Conservation (phyloP, 2,329 filamentous ascomycete species). For the Bipolaris oryzae region DNA sequence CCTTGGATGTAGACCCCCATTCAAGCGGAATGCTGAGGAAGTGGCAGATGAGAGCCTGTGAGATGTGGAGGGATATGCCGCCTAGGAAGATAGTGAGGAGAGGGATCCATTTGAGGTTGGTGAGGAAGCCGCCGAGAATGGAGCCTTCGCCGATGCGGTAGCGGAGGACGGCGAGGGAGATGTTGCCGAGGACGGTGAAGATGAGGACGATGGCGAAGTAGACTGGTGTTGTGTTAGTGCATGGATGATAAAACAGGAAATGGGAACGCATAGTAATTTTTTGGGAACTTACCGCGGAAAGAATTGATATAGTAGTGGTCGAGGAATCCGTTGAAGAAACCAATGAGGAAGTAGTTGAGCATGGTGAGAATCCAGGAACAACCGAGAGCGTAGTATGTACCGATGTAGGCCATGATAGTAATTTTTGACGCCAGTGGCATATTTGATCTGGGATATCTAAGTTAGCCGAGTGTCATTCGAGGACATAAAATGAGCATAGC, state of each 20-base stretch:
- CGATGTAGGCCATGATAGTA: slow-evolving; percentile 73
- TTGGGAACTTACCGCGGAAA: slow-evolving; percentile 56
- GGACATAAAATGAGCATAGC: not conserved
- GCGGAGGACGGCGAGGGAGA: slow-evolving; percentile 66
- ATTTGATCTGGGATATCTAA: slow-evolving; percentile 49
- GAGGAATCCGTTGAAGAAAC: slow-evolving; percentile 74
- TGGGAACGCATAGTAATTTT: too few relatives aligned
- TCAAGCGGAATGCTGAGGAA: slow-evolving; percentile 87
- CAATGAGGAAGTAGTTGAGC: slow-evolving; percentile 73
- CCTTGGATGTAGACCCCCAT: slow-evolving; percentile 85
- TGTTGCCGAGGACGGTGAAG: slow-evolving; percentile 67
- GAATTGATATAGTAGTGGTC: slow-evolving; percentile 82
- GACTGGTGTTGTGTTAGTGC: slow-evolving; percentile 41
- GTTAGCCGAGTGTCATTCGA: not conserved
- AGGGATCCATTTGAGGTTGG: slow-evolving; percentile 68
- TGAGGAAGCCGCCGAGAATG: slow-evolving; percentile 57
- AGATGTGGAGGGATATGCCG: slow-evolving; percentile 79
- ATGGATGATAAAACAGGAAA: not conserved
- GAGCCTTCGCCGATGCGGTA: slow-evolving; percentile 64
- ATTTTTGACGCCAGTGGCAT: slow-evolving; percentile 71
- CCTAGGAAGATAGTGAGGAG: slow-evolving; percentile 81
- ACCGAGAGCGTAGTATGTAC: slow-evolving; percentile 74
- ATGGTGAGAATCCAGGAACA: slow-evolving; percentile 70
- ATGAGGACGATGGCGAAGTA: slow-evolving; percentile 68
- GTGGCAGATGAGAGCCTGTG: slow-evolving; percentile 77